A percentile compares a stretch with the other conserved stretches of the same genome.
These are phyloP conservation scores for Aspergillaceae sp. DNA, from an alignment of 2,329 filamentous ascomycete genomes.

Conservation along the genomic window DNA sequence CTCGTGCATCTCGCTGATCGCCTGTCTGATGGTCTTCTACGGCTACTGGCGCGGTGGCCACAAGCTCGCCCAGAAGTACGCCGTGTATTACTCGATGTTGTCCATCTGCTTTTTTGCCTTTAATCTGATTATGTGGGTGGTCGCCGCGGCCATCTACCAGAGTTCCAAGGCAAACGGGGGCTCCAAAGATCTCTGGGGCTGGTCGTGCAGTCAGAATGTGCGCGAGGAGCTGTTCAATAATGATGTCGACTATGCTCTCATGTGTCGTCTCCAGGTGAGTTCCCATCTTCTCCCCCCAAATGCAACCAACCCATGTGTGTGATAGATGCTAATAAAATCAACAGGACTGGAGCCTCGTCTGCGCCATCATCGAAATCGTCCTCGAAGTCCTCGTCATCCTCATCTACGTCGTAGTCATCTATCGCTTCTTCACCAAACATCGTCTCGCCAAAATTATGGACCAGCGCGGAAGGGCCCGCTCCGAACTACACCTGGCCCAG, in stretches of 20 bases:
- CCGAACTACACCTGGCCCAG: conserved; percentile 87
- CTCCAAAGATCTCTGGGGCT: conserved; percentile 93
- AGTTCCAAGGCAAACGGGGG: conserved; percentile 61
- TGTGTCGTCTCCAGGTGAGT: conserved; percentile 77
- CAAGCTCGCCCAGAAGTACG: conserved; percentile 78
- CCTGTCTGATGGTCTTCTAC: conserved; percentile 71
- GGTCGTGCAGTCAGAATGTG: conserved; percentile 89
- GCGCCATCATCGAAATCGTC: conserved; percentile 93
- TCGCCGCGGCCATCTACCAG: conserved; percentile 78
- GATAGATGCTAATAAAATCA: conserved; percentile 11
- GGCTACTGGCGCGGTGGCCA: conserved; percentile 87
- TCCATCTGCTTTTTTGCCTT: conserved; percentile 89
- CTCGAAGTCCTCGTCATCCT: conserved; percentile 84
- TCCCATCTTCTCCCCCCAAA: conserved; percentile 1
- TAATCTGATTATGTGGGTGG: conserved; percentile 83
- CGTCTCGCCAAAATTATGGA: conserved; percentile 96
- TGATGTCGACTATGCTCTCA: conserved; percentile 77
- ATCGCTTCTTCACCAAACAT: conserved; percentile 94
- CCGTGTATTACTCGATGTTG: conserved; percentile 92
- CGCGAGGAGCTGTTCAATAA: conserved; percentile 67
- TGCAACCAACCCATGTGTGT: conserved; percentile 13
- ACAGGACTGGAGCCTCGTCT: conserved; percentile 90
- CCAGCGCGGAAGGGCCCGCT: conserved; percentile 83
- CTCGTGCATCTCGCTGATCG: conserved; percentile 67
- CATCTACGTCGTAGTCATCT: conserved; percentile 92